Conservation (phyloP, 495 filamentous ascomycete species). For the Thozetella sp. region DNA sequence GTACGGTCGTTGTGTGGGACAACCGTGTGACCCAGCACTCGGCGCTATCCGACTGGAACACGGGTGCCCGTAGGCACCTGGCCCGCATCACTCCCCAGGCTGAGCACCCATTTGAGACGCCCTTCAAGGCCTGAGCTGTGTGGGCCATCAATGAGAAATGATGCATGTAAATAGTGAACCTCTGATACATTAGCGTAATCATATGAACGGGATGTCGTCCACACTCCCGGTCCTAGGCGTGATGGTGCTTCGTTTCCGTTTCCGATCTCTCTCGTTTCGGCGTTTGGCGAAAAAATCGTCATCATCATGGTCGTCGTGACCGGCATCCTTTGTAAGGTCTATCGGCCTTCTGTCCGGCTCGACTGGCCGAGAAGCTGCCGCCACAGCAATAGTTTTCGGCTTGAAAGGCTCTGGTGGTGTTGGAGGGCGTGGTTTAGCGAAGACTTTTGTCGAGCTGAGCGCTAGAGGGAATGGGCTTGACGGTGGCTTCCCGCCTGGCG, state of each 20-base stretch:
- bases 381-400: too few relatives aligned
- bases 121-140: constrained; percentile 43
- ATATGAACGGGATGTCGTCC: constrained; percentile 27
- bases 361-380: neutral
- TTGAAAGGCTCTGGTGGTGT: too few relatives aligned
- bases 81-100: constrained; percentile 86
- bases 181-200: neutral
- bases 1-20: constrained; percentile 89
- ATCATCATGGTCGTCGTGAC: constrained; percentile 13
- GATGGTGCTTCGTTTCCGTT: constrained; percentile 10
- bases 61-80: constrained; percentile 77
- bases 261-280: constrained; percentile 16
- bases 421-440: too few relatives aligned
- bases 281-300: constrained; percentile 18
- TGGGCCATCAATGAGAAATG: neutral
- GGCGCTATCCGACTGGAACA: constrained; percentile 78
- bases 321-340: constrained; percentile 9
- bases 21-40: constrained; percentile 81
- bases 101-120: constrained; percentile 72
- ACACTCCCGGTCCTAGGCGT: constrained; percentile 11
- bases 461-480: too few relatives aligned
- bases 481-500: too few relatives aligned
- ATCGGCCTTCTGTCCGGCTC: neutral
- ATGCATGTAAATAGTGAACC: constrained; percentile 9
- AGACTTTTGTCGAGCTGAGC: too few relatives aligned